Conservation (phyloP, 805 yeast genomes). For the Starmerella powellii region DNA sequence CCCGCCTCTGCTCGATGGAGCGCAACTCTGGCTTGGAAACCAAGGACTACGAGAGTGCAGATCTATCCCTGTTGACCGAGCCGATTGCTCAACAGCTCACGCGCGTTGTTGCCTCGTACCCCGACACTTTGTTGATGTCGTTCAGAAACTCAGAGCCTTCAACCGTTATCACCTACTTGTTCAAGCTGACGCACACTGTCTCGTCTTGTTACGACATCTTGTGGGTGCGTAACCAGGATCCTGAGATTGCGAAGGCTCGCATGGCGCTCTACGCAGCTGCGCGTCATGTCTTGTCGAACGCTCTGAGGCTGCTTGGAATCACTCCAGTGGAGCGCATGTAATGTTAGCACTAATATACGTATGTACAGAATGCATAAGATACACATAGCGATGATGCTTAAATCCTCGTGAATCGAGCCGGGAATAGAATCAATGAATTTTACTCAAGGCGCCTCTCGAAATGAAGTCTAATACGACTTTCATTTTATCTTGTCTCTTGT, state of each 20-base stretch:
- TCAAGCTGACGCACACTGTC: slow-evolving; percentile 83
- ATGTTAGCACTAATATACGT: slow-evolving; percentile 7
- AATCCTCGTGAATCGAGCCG: background rate
- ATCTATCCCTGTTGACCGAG: slow-evolving; percentile 54
- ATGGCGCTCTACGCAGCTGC: slow-evolving; percentile 84
- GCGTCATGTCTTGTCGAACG: slow-evolving; percentile 77
- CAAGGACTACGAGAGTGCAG: slow-evolving; percentile 33
- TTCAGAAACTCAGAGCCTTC: slow-evolving; percentile 81
- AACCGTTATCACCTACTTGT: slow-evolving; percentile 84
- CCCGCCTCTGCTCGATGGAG: slow-evolving; percentile 88
- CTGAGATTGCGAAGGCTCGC: slow-evolving; percentile 77
- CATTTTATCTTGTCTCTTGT: slow-evolving; percentile 46
- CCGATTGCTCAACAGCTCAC: slow-evolving; percentile 57
- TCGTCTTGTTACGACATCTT: slow-evolving; percentile 91
- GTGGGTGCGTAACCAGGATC: slow-evolving; percentile 94
- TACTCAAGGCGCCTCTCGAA: slow-evolving; percentile 68
- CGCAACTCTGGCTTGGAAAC: slow-evolving; percentile 47
- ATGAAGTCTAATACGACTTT: slow-evolving; percentile 68
- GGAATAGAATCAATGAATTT: slow-evolving; percentile 1
- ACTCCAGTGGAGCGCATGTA: slow-evolving; percentile 99
- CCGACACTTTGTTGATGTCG: slow-evolving; percentile 77
- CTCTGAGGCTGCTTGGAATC: slow-evolving; percentile 78
- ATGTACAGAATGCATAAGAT: background rate
- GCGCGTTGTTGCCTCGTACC: slow-evolving; percentile 76
- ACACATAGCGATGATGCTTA: background rate